Evolutionary conservation across 2,329 filamentous ascomycete species (phyloP).

Genomic region (Cladophialophora chaetospira): DNA sequence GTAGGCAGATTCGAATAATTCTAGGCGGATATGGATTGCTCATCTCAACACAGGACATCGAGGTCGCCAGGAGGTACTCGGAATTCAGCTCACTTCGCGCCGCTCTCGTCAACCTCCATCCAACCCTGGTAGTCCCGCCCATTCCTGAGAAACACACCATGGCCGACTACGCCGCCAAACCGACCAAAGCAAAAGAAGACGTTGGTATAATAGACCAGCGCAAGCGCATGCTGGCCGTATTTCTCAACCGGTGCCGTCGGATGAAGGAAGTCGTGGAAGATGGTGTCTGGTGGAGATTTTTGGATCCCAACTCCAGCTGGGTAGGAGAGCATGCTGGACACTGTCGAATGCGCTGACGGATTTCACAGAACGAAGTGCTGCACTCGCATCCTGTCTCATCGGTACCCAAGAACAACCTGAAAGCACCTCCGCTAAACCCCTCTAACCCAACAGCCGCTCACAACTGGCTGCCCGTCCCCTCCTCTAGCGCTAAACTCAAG

Average conservation of each 20-base stretch:
- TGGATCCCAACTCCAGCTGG: slow-evolving; percentile 98
- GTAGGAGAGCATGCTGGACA: slow-evolving; percentile 51
- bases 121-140: slow-evolving; percentile 91
- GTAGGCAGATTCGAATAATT: slow-evolving; percentile 54
- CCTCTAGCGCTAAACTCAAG: slow-evolving; percentile 82
- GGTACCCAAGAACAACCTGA: slow-evolving; percentile 90
- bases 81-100: slow-evolving; percentile 91
- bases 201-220: slow-evolving; percentile 93
- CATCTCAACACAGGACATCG: slow-evolving; percentile 69
- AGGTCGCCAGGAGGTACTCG: slow-evolving; percentile 92
- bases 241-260: slow-evolving; percentile 85
- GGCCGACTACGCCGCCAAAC: slow-evolving; percentile 97
- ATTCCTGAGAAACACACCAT: slow-evolving; percentile 99
- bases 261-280: slow-evolving; percentile 93
- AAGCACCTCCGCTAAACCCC: slow-evolving; percentile 90
- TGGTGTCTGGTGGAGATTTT: slow-evolving; percentile 95
- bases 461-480: slow-evolving; percentile 81
- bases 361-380: slow-evolving; percentile 79
- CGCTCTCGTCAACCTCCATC: slow-evolving; percentile 86
- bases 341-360: background rate
- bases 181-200: slow-evolving; percentile 97
- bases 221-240: slow-evolving; percentile 95
- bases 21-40: background rate
- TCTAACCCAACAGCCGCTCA: slow-evolving; percentile 91
- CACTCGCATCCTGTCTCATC: slow-evolving; percentile 87